Evolutionary conservation across 345 rosid species (phyloP).

Genomic region (Citrus inodora): DNA sequence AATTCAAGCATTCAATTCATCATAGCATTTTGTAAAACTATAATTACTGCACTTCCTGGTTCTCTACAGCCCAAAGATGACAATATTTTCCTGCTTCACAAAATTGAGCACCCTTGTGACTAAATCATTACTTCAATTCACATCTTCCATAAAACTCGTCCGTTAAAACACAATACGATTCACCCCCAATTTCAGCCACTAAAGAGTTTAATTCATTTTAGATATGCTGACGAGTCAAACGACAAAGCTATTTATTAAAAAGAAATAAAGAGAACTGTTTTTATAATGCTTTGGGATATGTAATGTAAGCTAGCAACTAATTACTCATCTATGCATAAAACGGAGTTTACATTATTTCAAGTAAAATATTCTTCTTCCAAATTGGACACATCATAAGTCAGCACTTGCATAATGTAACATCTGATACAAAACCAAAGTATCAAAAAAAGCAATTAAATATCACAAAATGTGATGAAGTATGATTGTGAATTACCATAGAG

Average conservation of each 20-base stretch:
- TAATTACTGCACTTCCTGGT: not conserved
- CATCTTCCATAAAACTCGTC: not conserved
- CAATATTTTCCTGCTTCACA: not conserved
- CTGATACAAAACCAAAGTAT: not conserved
- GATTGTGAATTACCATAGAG: conserved; percentile 50
- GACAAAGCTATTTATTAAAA: not conserved
- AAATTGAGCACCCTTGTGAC: too few species aligned
- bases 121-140: not conserved
- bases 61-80: not conserved
- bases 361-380: not conserved
- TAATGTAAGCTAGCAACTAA: not conserved
- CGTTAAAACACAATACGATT: not conserved
- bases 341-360: not conserved
- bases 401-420: not conserved
- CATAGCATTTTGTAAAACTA: not conserved
- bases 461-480: not conserved
- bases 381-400: not conserved
- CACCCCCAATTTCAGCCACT: not conserved
- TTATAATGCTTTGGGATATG: not conserved
- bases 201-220: not conserved
- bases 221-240: not conserved
- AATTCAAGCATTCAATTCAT: not conserved
- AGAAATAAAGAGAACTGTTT: not conserved
- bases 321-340: not conserved
- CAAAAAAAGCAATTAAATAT: not conserved